Evolutionary conservation across 208 protist genomes (phyloP), one percentile per base, ranked within the genome.

Genomic region (Acanthamoeba castellanii): DNA sequence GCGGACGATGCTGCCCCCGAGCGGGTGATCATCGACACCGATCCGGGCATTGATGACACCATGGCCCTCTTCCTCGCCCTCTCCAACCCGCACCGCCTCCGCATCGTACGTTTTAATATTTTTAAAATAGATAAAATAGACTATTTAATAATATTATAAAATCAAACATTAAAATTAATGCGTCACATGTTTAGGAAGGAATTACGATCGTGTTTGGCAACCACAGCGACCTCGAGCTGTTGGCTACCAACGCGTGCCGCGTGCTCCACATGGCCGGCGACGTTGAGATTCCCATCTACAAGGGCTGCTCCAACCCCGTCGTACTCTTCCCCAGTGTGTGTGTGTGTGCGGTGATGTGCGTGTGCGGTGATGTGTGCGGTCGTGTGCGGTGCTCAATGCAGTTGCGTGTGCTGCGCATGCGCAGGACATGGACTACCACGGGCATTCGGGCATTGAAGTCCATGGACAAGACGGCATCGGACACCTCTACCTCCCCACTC

Each of bases 41-140:
- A 85, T 55, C 76, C 76, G 45, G 76, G 76, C 47, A 85, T 85
- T 7, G 76, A 85, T 55, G 76, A 85, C 47, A 50, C 45, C 76
- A 85, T 85, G 76, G 76, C 76, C 47, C 76, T 85, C 47, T 85
- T 85, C 76, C 47, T 85, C 45, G 76, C 76, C 47, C 76, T 85
- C 47, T 34, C 76, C 47, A 37, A 32, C 47, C 76, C 76, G 8
- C 76, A 85, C 18, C 76, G 30, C 76, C 34, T 85, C 76, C 76
- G 6, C 34, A 27, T 85, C 27, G 76, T 85, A 59, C 76, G 30
- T 55, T 42, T 42, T n/a, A n/a, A n/a, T n/a, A n/a, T n/a, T 37
- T 37, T 74, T 37, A 74, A 74, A 74, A 8, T n/a, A n/a, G n/a
- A n/a, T n/a, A n/a, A n/a, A n/a, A n/a, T n/a, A n/a, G n/a, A n/a